These are phyloP conservation scores for Penicillium sp. DNA, from an alignment of 2,329 filamentous ascomycete species.

Conservation along the genomic window DNA sequence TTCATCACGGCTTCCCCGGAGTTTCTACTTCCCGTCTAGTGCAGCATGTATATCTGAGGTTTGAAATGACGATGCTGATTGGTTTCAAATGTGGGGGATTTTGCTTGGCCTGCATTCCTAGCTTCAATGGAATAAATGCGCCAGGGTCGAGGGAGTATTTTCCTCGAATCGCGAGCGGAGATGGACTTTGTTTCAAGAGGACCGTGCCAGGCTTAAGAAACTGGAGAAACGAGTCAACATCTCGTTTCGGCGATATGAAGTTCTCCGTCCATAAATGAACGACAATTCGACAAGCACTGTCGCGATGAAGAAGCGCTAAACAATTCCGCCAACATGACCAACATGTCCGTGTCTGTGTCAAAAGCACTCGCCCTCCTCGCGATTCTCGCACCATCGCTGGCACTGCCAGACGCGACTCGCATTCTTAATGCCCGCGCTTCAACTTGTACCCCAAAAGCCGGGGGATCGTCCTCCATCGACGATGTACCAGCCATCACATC, in stretches of 20 bases:
- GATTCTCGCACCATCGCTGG: conserved; percentile 5
- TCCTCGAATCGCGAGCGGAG: conserved; percentile 17
- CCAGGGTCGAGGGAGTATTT: conserved; percentile 1
- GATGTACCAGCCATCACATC: conserved; percentile 51
- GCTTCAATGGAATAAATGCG: background rate
- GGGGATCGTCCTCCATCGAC: conserved; percentile 39
- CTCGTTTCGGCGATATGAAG: too few species aligned
- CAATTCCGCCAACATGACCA: background rate
- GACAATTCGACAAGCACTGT: too few species aligned
- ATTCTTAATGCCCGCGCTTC: conserved; percentile 23
- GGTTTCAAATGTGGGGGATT: background rate
- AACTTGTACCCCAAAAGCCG: conserved; percentile 39
- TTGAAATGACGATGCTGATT: background rate
- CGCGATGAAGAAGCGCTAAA: too few species aligned
- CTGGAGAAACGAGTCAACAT: background rate
- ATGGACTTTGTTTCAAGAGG: conserved; percentile 7
- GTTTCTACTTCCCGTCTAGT: background rate
- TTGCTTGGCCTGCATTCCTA: background rate
- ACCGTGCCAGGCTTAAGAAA: background rate
- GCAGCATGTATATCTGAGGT: background rate
- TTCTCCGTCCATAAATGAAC: too few species aligned
- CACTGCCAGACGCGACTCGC: conserved; percentile 5
- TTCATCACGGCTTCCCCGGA: background rate
- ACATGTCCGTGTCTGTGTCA: conserved; percentile 8
- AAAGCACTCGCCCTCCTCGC: conserved; percentile 8